Conservation (phyloP, 805 yeast genomes). For the Sporopachydermia quercuum region DNA sequence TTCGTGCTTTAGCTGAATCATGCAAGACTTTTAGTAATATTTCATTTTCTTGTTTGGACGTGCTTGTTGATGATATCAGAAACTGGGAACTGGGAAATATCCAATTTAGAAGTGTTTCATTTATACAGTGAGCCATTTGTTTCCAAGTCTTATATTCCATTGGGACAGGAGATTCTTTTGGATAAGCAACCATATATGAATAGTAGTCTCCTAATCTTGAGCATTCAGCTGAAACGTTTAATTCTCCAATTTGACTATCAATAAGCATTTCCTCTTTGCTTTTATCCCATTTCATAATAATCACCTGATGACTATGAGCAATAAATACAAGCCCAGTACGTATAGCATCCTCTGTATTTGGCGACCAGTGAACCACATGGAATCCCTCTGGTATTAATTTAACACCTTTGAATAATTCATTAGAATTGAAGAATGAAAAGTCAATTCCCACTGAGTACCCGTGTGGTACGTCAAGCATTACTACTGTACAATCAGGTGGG, state of each 20-base stretch:
- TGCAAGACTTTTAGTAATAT: conserved; percentile 24
- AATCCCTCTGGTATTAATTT: conserved; percentile 34
- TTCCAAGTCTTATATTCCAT: conserved; percentile 17
- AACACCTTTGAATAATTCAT: conserved; percentile 30
- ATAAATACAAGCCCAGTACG: conserved; percentile 24
- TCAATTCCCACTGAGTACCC: conserved; percentile 33
- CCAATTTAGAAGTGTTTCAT: conserved; percentile 15
- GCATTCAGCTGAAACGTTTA: conserved; percentile 16
- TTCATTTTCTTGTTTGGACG: conserved; percentile 35
- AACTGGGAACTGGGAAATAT: conserved; percentile 14
- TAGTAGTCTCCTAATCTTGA: conserved; percentile 19
- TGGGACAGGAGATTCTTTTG: conserved; percentile 14
- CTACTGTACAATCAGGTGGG: conserved; percentile 18
- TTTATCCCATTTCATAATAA: conserved; percentile 23
- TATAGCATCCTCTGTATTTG: conserved; percentile 19
- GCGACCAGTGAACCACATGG: conserved; percentile 41
- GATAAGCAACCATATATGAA: conserved; percentile 26
- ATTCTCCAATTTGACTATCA: conserved; percentile 19
- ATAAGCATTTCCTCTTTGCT: conserved; percentile 18
- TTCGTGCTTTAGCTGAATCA: conserved; percentile 15
- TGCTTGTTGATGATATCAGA: conserved; percentile 27
- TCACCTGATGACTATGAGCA: conserved; percentile 21
- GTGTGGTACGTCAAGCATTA: conserved; percentile 19
- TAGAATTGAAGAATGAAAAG: conserved; percentile 30
- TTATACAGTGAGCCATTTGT: conserved; percentile 11